These are phyloP conservation scores for Tetradesmus lagerheimii DNA, from an alignment of 139 green algal species.

Conservation along the genomic window DNA sequence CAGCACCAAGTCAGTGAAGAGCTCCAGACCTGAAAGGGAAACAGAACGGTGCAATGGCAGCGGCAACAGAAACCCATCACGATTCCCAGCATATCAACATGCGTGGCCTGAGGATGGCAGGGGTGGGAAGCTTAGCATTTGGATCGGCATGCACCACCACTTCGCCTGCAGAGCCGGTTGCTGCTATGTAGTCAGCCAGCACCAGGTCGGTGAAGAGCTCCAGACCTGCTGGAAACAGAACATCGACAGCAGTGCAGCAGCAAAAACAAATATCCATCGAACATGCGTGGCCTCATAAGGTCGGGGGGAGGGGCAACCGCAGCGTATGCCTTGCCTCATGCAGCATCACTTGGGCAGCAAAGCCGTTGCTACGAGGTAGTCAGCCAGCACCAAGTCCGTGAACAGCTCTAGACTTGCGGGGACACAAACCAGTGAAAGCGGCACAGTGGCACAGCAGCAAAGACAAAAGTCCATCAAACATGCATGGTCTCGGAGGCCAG, in stretches of 20 bases:
- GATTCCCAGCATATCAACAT: too few species aligned
- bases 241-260: conserved; percentile 9
- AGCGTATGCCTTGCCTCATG: too few species aligned
- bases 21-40: conserved; percentile 56
- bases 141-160: too few species aligned
- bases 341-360: background rate
- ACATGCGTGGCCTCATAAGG: too few species aligned
- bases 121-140: too few species aligned
- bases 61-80: background rate
- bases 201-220: conserved; percentile 63
- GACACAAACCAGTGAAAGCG: too few species aligned
- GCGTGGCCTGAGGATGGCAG: too few species aligned
- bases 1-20: conserved; percentile 61
- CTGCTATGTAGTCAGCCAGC: conserved; percentile 58
- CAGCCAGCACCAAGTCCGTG: conserved; percentile 57
- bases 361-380: conserved; percentile 55
- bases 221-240: conserved; percentile 48
- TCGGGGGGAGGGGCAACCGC: too few species aligned
- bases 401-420: conserved; percentile 60
- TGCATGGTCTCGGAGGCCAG: too few species aligned
- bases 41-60: conserved; percentile 7
- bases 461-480: too few species aligned
- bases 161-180: conserved; percentile 27
- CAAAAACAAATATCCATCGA: conserved; percentile 5
- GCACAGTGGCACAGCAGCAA: conserved; percentile 19